Evolutionary conservation across 495 filamentous ascomycete genomes (phyloP).

Genomic region (Aspergillus incahuasiensis): DNA sequence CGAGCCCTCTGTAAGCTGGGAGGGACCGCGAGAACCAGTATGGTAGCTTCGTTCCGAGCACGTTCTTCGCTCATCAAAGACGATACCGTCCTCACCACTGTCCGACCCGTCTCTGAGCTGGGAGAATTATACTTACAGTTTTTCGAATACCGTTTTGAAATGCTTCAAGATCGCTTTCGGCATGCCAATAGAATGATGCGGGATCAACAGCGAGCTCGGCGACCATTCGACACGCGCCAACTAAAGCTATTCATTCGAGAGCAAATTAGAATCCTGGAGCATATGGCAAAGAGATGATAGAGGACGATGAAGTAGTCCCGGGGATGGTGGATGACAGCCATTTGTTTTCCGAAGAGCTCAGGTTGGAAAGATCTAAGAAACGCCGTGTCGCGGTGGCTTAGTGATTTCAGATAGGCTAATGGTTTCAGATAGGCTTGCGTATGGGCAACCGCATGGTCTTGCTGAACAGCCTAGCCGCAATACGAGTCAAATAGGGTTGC

Average conservation of each 20-base stretch:
- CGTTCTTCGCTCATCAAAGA: conserved; percentile 54
- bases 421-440: too few species aligned
- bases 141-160: conserved; percentile 65
- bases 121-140: conserved; percentile 67
- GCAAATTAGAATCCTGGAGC: conserved; percentile 47
- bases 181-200: conserved; percentile 40
- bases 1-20: conserved; percentile 61
- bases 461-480: neutral
- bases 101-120: conserved; percentile 61
- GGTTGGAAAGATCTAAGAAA: conserved; percentile 14
- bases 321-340: conserved; percentile 45
- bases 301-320: conserved; percentile 46
- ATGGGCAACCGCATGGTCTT: too few species aligned
- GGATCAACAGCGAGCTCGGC: conserved; percentile 38
- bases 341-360: conserved; percentile 30
- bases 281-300: conserved; percentile 55
- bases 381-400: conserved; percentile 8
- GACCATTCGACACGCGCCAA: conserved; percentile 36
- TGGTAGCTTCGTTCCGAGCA: conserved; percentile 69
- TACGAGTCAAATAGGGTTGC: too few species aligned
- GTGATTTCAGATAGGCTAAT: neutral
- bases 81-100: conserved; percentile 62
- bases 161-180: conserved; percentile 57
- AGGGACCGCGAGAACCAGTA: conserved; percentile 62
- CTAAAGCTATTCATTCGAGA: conserved; percentile 46